Evolutionary conservation across 805 yeast species (phyloP).

Genomic region (Sugiyamaella boreocaroliniensis): DNA sequence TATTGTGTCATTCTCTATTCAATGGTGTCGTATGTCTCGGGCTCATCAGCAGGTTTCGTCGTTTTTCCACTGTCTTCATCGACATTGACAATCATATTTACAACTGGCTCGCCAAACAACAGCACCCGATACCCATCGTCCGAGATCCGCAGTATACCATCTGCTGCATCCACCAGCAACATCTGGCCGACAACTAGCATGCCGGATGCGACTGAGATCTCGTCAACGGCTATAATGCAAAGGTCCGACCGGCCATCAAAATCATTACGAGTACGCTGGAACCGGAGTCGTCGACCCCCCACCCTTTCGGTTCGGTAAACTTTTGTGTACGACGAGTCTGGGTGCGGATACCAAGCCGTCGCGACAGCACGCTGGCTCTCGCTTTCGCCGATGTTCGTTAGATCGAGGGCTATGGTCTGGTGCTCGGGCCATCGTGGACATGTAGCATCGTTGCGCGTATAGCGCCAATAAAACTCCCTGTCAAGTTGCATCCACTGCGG

Average conservation of each 20-base stretch:
- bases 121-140: background rate
- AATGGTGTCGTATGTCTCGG: too few species aligned
- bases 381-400: slow-evolving; percentile 1
- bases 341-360: background rate
- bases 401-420: slow-evolving; percentile 4
- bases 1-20: background rate
- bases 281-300: background rate
- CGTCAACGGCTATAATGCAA: background rate
- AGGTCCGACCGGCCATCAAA: slow-evolving; percentile 1
- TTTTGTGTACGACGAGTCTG: background rate
- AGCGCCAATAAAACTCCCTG: slow-evolving; percentile 17
- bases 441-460: slow-evolving; percentile 8
- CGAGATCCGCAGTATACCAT: background rate
- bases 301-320: background rate
- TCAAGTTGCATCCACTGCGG: slow-evolving; percentile 11
- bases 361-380: background rate
- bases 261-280: slow-evolving; percentile 2
- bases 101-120: slow-evolving; percentile 1
- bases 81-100: background rate
- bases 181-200: background rate
- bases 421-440: slow-evolving; percentile 3
- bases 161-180: background rate
- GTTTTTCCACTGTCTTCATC: background rate
- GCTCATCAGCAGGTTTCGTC: too few species aligned
- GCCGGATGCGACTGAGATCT: background rate